Evolutionary conservation across 2,329 filamentous ascomycete genomes (phyloP).

Genomic region (Aureobasidium subglaciale): DNA sequence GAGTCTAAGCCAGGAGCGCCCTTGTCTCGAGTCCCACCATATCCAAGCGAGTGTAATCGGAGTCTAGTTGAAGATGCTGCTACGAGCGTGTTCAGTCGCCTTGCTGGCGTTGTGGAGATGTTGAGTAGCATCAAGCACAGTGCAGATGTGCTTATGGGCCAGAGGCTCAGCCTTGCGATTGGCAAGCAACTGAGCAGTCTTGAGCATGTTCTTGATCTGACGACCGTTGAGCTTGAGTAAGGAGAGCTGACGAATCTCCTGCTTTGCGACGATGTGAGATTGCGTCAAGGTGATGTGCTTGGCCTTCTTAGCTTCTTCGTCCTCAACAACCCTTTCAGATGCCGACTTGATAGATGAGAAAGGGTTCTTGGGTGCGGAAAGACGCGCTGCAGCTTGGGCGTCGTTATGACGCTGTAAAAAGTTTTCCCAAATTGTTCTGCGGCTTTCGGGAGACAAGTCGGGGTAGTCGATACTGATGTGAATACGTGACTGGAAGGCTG

Average conservation of each 20-base stretch:
- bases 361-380: slow-evolving; percentile 18
- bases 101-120: slow-evolving; percentile 25
- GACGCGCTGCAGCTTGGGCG: slow-evolving; percentile 21
- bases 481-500: slow-evolving; percentile 41
- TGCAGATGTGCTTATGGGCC: slow-evolving; percentile 26
- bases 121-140: slow-evolving; percentile 29
- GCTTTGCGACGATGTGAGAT: slow-evolving; percentile 25
- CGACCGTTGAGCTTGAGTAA: slow-evolving; percentile 32
- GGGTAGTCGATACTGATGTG: slow-evolving; percentile 38
- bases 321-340: neutral
- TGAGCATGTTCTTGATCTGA: slow-evolving; percentile 38
- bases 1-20: too few relatives aligned
- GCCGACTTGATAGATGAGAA: slow-evolving; percentile 19
- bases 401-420: slow-evolving; percentile 32
- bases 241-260: slow-evolving; percentile 26
- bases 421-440: slow-evolving; percentile 39
- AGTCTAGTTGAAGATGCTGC: slow-evolving; percentile 19
- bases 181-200: slow-evolving; percentile 34
- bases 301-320: neutral
- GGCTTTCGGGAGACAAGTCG: slow-evolving; percentile 31
- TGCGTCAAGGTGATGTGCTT: slow-evolving; percentile 19
- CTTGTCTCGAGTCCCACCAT: too few relatives aligned
- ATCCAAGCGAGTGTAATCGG: too few relatives aligned
- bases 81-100: slow-evolving; percentile 21
- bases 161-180: slow-evolving; percentile 21